Percentiles rank a stretch among this genome's conserved stretches.
phyloP scores from a whole-genome alignment of 2,329 filamentous ascomycete genomes.

The Fusarium brachygibbosum region DNA sequence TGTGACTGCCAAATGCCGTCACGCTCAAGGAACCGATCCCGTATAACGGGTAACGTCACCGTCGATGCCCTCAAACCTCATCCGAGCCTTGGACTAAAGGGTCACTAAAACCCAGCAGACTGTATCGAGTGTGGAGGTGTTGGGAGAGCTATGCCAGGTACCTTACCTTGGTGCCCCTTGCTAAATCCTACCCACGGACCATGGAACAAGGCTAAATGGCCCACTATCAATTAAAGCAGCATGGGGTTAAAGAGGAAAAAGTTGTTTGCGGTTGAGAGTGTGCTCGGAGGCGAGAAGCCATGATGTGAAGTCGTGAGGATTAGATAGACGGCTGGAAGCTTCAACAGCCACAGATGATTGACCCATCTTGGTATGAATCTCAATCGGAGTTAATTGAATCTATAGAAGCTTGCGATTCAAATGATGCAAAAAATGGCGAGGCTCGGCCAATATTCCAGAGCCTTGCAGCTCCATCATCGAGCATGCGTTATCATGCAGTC shows the following conservation, averaged over 20 bases:
- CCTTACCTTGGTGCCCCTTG: constrained; percentile 42
- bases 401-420: constrained; percentile 7
- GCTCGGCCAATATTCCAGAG: constrained; percentile 31
- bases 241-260: constrained; percentile 39
- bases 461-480: constrained; percentile 44
- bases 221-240: constrained; percentile 42
- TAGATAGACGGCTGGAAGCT: constrained; percentile 41
- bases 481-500: constrained; percentile 49
- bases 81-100: constrained; percentile 36
- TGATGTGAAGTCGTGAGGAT: constrained; percentile 44
- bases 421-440: constrained; percentile 38
- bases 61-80: constrained; percentile 31
- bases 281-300: constrained; percentile 37
- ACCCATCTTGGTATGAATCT: not conserved
- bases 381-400: constrained; percentile 47
- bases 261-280: constrained; percentile 39
- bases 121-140: constrained; percentile 44
- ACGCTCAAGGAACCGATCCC: constrained; percentile 35
- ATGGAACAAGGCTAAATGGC: constrained; percentile 23
- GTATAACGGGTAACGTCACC: constrained; percentile 16
- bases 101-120: constrained; percentile 41
- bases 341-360: not conserved
- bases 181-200: constrained; percentile 37
- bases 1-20: constrained; percentile 46
- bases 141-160: constrained; percentile 42